Base-by-base conservation (phyloP, 1,284 basidiomycete genomes). In the Apiotrichum mycotoxinovorans region DNA sequence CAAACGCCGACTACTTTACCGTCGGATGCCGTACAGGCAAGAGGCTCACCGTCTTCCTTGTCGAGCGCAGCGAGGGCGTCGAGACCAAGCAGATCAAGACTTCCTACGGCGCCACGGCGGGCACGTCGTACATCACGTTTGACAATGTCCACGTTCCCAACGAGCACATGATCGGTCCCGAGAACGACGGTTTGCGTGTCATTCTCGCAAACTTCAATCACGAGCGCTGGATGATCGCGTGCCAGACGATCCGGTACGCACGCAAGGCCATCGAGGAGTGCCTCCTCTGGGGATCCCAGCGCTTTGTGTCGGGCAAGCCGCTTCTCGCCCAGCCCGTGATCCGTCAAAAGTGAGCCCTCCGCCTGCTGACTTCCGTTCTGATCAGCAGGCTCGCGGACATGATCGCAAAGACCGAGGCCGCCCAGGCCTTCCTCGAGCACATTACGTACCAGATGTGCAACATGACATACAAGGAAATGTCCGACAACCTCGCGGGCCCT, bases 401-500 rank as follows among this genome's bases (percentile, higher is more conserved):
- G 88, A 91, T 94, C 60, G 83, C 88, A 25, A 86, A 89, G 58
- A 83, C 84, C 35, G 90, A 94, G 78, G 84, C 88, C 0, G 85
- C 84, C 49, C 92, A 96, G 72, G 85, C 83, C 49, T 95, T 91
- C 90, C 80, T 96, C 34, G 93, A 97, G 61, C 87, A 84, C 69
- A 80, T 94, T 60, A 94, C 91, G 0, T 86, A 87, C 74, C 92
- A 95, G 77, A 95, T 95, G 92, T 86, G 84, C 73, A 86, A 92
- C 67, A 91, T 92, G 73, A 62, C 74, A 67, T 74, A 96, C 75
- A 82, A 82, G 56, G 84, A 94, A 71, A 91, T 91, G 78, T 73
- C 79, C 38, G 58, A 68, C 30, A 64, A 75, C 53, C 71, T 78
- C 38, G 76, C 73, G 38, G 76, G 72, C 5, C 76, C 75, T 61